Base-by-base conservation (phyloP, 768 basidiomycete genomes). In the Gyrodon lividus region DNA sequence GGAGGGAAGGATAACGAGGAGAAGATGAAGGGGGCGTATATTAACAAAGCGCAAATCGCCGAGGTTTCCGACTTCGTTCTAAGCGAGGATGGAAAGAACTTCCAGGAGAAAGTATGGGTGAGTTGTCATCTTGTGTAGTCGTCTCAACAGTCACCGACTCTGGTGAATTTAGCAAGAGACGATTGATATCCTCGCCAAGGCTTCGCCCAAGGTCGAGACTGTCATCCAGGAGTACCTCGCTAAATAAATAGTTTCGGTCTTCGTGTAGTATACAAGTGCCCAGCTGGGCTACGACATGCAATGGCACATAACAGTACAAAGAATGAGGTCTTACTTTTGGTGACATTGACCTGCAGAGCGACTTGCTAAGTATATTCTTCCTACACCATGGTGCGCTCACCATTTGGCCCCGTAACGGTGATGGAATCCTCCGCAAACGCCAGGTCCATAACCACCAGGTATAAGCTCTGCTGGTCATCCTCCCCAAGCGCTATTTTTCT, bases 401-500 rank as follows among this genome's bases (percentile, higher is more conserved):
- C 49, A 19, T 19, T 39, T 26, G 5, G 14, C 37, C 33, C 20
- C n/a, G 44, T 34, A 16, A 43, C 20, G 4, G 31, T 23, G 42
- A 55, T 43, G 24, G 45, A 50, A 16, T 44, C 39, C 2, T 57
- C 46, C 17, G 10, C 30, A 24, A 46, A 56, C 6, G 42, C 48
- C 49, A 56, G 34, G 12, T 60, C 70, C 52, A 35, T 64, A 22
- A 59, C 31, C n/a, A 70, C 45, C 14, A 72, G 51, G 54, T 66
- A 72, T 47, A 72, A 17, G 51, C 64, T 72, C 55, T 72, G 71
- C 46, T 56, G 58, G 28, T 72, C 70, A 47, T 70, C 59, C 45
- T 62, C 58, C 6, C 71, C 72, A 7, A 70, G 61, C 2, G 60
- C 65, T 10, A 72, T 35, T 4, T 38, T 49, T 47, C 23, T 41